These are phyloP conservation scores for Fermentozyma sake DNA, from an alignment of 1,139 yeast genomes.

Conservation along the genomic window DNA sequence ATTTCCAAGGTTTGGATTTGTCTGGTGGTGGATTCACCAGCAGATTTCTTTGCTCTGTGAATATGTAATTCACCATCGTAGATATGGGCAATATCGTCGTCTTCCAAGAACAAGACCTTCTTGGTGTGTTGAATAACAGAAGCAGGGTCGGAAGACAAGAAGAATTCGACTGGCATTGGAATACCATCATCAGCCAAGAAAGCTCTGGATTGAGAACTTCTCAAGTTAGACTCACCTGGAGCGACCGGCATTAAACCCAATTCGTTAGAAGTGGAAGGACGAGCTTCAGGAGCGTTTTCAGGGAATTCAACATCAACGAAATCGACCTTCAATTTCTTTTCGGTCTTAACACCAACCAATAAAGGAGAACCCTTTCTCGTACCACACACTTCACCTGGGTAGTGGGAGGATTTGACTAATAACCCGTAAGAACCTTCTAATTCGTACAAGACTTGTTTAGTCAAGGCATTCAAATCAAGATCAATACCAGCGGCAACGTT, in stretches of 20 bases:
- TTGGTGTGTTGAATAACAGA: conserved; percentile 98
- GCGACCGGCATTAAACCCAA: conserved; percentile 3
- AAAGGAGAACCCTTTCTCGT: conserved; percentile 98
- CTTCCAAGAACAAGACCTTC: conserved; percentile 93
- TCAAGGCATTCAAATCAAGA: conserved; percentile 84
- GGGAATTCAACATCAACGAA: conserved; percentile 98
- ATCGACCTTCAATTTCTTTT: conserved; percentile 91
- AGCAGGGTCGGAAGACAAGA: conserved; percentile 94
- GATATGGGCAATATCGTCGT: conserved; percentile 97
- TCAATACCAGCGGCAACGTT: conserved; percentile 60
- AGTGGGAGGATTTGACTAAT: conserved; percentile 85
- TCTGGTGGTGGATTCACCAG: conserved; percentile 89
- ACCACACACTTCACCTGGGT: conserved; percentile 94
- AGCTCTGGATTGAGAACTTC: conserved; percentile 91
- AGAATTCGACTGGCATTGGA: conserved; percentile 94
- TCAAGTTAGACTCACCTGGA: conserved; percentile 39
- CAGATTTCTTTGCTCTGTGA: conserved; percentile 90
- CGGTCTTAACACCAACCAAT: conserved; percentile 95
- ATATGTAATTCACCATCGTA: conserved; percentile 98
- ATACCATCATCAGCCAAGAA: conserved; percentile 87
- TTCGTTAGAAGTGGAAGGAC: conserved; percentile 4
- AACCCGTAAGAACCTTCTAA: conserved; percentile 98
- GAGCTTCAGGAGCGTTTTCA: conserved; percentile 27
- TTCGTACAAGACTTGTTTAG: conserved; percentile 88
- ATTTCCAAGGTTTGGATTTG: conserved; percentile 94